These are phyloP conservation scores for Symbiodinium natans DNA, from an alignment of 73 alveolate species.

Conservation along the genomic window DNA sequence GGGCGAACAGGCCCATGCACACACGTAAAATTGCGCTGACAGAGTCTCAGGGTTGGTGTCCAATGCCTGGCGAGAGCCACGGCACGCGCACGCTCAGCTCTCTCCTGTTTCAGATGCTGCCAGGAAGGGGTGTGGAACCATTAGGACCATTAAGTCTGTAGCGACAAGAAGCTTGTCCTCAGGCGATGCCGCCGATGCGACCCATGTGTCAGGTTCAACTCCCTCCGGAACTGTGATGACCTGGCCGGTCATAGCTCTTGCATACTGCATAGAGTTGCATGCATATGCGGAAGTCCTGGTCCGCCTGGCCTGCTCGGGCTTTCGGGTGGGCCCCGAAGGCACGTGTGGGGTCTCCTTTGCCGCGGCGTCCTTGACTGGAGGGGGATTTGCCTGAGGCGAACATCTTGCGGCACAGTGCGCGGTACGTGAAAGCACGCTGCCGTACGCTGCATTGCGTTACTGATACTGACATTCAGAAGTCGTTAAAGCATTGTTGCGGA, in stretches of 20 bases:
- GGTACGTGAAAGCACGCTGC: too few species aligned
- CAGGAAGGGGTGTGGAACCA: not conserved
- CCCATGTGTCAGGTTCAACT: conserved; percentile 36
- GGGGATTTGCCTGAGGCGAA: not conserved
- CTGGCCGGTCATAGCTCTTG: not conserved
- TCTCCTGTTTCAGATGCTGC: not conserved
- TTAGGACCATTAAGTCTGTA: not conserved
- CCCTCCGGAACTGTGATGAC: conserved; percentile 10
- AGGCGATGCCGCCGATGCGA: conserved; percentile 34
- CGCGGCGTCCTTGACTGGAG: not conserved
- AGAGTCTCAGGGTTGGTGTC: not conserved
- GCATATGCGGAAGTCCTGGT: not conserved
- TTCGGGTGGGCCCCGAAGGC: not conserved
- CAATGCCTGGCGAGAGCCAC: conserved; percentile 68
- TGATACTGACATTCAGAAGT: too few species aligned
- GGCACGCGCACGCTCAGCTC: conserved; percentile 84
- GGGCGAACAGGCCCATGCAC: not conserved
- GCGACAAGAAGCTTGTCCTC: not conserved
- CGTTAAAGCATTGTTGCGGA: too few species aligned
- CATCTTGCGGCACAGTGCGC: too few species aligned
- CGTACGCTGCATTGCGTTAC: too few species aligned
- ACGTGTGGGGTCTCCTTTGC: not conserved
- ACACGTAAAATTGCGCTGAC: not conserved
- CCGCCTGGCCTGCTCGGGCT: not conserved
- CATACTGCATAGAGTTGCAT: not conserved